These are phyloP conservation scores for Durusdinium trenchii DNA, from an alignment of 73 alveolate species.

Conservation along the genomic window DNA sequence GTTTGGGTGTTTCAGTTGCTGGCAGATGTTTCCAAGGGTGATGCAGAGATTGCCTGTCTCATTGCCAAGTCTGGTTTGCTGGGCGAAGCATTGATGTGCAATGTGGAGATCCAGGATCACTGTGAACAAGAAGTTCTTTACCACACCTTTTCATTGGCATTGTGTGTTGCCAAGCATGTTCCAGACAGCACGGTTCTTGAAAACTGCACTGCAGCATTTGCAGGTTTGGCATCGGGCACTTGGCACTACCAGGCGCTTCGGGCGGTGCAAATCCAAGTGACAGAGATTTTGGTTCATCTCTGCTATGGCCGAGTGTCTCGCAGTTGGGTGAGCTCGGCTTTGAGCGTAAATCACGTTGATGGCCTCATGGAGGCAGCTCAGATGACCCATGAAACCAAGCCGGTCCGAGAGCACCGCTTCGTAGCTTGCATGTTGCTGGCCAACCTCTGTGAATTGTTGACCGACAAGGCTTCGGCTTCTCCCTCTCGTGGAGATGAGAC, in stretches of 20 bases:
- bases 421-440: constrained; percentile 60
- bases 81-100: background rate
- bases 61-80: constrained; percentile 42
- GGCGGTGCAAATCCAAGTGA: constrained; percentile 21
- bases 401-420: constrained; percentile 57
- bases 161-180: constrained; percentile 12
- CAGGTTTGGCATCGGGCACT: constrained; percentile 39
- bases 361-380: constrained; percentile 20
- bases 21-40: background rate
- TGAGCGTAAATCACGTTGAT: background rate
- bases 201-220: background rate
- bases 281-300: constrained; percentile 23
- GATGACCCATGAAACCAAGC: background rate
- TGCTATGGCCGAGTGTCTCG: constrained; percentile 57
- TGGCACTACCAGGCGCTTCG: constrained; percentile 52
- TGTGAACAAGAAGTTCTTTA: constrained; percentile 28
- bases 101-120: constrained; percentile 21
- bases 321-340: background rate
- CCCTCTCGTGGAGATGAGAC: background rate
- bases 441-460: constrained; percentile 54
- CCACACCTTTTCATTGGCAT: constrained; percentile 1
- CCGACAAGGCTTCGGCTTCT: background rate
- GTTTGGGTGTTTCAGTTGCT: background rate
- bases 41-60: constrained; percentile 42
- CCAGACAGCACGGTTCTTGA: constrained; percentile 15